A percentile compares a stretch with the other conserved stretches of the same genome.
phyloP scores from a whole-genome alignment of 139 green algal species.

The Tetradesmus obliquus region DNA sequence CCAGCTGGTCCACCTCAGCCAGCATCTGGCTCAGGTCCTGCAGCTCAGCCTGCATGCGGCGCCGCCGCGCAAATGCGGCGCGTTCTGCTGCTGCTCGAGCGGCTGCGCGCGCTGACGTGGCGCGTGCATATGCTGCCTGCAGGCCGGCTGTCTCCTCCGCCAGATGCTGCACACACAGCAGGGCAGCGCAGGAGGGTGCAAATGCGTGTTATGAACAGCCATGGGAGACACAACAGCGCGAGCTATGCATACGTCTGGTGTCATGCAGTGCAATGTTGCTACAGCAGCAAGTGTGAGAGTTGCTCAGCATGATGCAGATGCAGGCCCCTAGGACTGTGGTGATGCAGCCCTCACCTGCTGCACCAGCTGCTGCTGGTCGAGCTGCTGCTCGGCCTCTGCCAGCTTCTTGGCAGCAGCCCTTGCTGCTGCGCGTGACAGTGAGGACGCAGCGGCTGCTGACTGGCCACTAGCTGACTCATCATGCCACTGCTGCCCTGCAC shows the following conservation, averaged over 20 bases:
- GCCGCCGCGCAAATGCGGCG: neutral
- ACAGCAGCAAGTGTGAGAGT: neutral
- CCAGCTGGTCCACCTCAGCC: slow-evolving; percentile 20
- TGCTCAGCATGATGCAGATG: neutral
- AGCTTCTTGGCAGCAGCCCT: neutral
- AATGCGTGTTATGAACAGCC: too few relatives aligned
- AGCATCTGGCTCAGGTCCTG: slow-evolving; percentile 22
- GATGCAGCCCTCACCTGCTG: neutral
- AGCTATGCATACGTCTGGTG: neutral
- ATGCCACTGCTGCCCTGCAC: neutral
- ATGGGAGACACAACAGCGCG: neutral
- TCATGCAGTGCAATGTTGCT: neutral
- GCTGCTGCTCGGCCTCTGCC: slow-evolving; percentile 12
- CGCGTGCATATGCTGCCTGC: slow-evolving; percentile 10
- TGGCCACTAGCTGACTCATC: neutral
- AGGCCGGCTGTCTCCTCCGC: neutral
- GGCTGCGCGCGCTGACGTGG: slow-evolving; percentile 7
- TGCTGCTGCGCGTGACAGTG: neutral
- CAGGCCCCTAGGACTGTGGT: neutral
- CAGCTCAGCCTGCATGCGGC: slow-evolving; percentile 26
- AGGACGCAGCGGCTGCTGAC: neutral
- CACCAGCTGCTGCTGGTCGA: neutral
- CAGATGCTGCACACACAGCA: neutral
- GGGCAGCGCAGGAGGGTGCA: neutral
- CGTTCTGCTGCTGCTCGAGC: slow-evolving; percentile 12